Percentiles rank a stretch among this genome's conserved stretches.
Evolutionary conservation across 2,329 filamentous ascomycete genomes (phyloP).

Genomic region (Fusarium anthophilum): DNA sequence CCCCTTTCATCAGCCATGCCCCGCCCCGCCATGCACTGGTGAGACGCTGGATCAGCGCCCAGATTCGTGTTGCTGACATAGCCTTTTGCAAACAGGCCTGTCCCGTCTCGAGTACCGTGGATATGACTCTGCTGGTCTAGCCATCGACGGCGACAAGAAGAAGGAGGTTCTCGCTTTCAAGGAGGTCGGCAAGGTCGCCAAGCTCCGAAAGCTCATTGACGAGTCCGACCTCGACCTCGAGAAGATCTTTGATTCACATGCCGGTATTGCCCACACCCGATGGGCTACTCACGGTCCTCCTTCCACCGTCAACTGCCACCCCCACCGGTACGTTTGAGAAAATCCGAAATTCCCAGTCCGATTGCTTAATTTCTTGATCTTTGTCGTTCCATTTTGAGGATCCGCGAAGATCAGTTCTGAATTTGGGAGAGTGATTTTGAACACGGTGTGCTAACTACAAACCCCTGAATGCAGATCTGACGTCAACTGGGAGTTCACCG

Average conservation of each 20-base stretch:
- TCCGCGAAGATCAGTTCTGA: constrained; percentile 4
- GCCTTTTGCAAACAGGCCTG: constrained; percentile 69
- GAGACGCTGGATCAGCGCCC: constrained; percentile 36
- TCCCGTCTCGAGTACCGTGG: constrained; percentile 97
- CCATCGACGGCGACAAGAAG: constrained; percentile 97
- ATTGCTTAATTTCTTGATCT: not conserved
- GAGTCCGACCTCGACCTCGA: constrained; percentile 83
- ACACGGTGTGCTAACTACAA: constrained; percentile 34
- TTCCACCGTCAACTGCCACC: constrained; percentile 96
- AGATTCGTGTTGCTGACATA: constrained; percentile 45
- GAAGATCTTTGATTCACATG: constrained; percentile 97
- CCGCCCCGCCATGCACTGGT: constrained; percentile 41
- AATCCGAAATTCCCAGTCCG: not conserved
- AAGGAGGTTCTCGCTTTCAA: constrained; percentile 98
- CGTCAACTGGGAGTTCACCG: constrained; percentile 91
- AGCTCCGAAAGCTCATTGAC: constrained; percentile 92
- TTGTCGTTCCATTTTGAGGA: not conserved
- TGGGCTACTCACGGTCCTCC: constrained; percentile 98
- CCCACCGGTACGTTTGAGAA: constrained; percentile 78
- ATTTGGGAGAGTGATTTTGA: not conserved
- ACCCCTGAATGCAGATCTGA: constrained; percentile 73
- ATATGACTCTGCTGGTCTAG: constrained; percentile 97
- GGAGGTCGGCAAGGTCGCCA: constrained; percentile 98
- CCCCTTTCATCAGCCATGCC: constrained; percentile 35
- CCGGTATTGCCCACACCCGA: constrained; percentile 97